Percentiles rank a stretch among this genome's conserved stretches.
Evolutionary conservation across 495 filamentous ascomycete species (phyloP).

Genomic region (Daldinia decipiens): DNA sequence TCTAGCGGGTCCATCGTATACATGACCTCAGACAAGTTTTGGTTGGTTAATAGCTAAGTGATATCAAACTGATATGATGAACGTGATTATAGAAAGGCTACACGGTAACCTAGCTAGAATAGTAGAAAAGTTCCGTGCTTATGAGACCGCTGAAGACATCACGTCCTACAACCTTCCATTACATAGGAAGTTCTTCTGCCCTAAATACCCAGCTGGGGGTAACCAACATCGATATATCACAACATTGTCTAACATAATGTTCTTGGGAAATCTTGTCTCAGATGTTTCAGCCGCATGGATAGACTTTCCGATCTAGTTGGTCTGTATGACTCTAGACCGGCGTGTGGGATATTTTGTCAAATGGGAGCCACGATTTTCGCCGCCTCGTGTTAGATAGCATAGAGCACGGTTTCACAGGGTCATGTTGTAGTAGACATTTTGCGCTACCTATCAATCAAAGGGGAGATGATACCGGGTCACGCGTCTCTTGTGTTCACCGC

Average conservation of each 20-base stretch:
- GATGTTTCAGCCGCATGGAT: slow-evolving; percentile 24
- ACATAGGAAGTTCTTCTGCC: not conserved
- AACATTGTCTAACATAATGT: not conserved
- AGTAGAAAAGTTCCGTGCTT: slow-evolving; percentile 3
- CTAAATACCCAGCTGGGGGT: not conserved
- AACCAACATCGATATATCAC: not conserved
- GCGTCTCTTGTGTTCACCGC: not conserved
- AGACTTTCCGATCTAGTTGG: slow-evolving; percentile 5
- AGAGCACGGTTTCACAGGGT: not conserved
- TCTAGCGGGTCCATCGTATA: not conserved
- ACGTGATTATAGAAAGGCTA: slow-evolving; percentile 8
- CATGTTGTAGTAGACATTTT: not conserved
- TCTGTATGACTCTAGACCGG: slow-evolving; percentile 9
- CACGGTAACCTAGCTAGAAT: not conserved
- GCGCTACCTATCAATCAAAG: slow-evolving; percentile 17
- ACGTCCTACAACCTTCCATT: not conserved
- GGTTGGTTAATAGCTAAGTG: not conserved
- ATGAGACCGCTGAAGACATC: slow-evolving; percentile 7
- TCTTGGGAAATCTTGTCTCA: slow-evolving; percentile 1
- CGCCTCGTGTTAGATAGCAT: not conserved
- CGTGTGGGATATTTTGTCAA: not conserved
- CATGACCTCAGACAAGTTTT: slow-evolving; percentile 1
- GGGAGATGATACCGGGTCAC: not conserved
- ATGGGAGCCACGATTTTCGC: not conserved
- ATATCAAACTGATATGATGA: not conserved